Percentiles rank a stretch among this genome's conserved stretches.
Conservation (phyloP, 345 rosid species). For the Acer yangbiense region DNA sequence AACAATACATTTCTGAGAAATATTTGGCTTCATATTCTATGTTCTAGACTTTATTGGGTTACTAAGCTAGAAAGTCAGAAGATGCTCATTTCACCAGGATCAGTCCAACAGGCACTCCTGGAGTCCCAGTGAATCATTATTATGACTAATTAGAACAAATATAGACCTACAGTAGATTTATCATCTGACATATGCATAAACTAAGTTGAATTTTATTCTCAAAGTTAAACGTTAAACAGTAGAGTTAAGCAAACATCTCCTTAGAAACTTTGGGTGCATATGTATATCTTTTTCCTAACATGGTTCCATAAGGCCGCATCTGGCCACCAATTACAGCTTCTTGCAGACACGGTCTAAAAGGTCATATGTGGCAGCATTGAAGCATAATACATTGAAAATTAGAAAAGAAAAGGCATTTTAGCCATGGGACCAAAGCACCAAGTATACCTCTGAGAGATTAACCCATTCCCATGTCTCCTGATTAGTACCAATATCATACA, state of each 20-base stretch:
- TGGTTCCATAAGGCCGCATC: neutral
- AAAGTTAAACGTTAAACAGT: neutral
- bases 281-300: neutral
- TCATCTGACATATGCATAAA: neutral
- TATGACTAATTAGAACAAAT: neutral
- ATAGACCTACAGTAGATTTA: neutral
- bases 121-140: neutral
- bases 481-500: slow-evolving; percentile 72
- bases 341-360: neutral
- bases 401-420: slow-evolving; percentile 2
- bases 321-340: neutral
- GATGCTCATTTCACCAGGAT: neutral
- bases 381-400: slow-evolving; percentile 1
- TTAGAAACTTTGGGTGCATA: neutral
- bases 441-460: slow-evolving; percentile 72
- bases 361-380: neutral
- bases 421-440: slow-evolving; percentile 2
- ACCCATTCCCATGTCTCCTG: slow-evolving; percentile 97
- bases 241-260: neutral
- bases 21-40: neutral
- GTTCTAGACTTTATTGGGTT: neutral
- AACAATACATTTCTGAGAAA: neutral
- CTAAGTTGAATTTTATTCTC: neutral
- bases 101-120: neutral
- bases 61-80: neutral